Evolutionary conservation across 2,329 filamentous ascomycete species (phyloP), one percentile per base, ranked within the genome.

Genomic region (Pestalotiopsis sp.): DNA sequence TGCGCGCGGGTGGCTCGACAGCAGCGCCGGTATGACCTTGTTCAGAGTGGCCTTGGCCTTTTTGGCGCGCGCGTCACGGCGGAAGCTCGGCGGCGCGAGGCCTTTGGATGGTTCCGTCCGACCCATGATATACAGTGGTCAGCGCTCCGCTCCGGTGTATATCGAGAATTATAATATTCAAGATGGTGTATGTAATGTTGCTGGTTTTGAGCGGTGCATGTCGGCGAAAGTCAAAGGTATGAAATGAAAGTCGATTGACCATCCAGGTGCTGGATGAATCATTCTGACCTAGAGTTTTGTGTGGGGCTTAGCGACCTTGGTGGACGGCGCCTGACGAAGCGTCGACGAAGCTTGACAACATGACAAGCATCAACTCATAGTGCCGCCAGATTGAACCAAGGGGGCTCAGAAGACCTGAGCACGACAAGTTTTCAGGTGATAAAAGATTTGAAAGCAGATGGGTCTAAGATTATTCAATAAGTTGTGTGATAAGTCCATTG

Each of bases 11-110:
- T 87, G 85, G 2, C 85, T 82, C 0, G 82, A 77, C 2, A 91
- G 78, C 9, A 90, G 78, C 0, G 85, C 80, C 1, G 89, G 89
- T 12, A 91, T 85, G n/a, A 83, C 81, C 73, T 86, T 86, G 76
- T 90, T 89, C 69, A 90, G 77, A 2, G 88, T 89, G 9, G 85
- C 81, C 66, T 85, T 86, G 38, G 87, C 88, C 68, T 82, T 81
- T 72, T 89, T 89, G 1, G 85, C 83, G 14, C 86, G 81, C 9
- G 72, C 76, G 64, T 78, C 77, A 57, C 75, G 76, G 61, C 77
- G 77, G 72, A 77, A 77, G 27, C 72, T 71, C 2, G 75, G 71
- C 0, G 77, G 77, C 4, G 74, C 76, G 17, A 72, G 73, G 27
- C 75, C 76, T 41, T 75, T 56, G 1, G 76, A 77, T 7, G 76